Evolutionary conservation across 345 rosid species (phyloP), one percentile per base, ranked within the genome.

Genomic region (Durio zibethinus): DNA sequence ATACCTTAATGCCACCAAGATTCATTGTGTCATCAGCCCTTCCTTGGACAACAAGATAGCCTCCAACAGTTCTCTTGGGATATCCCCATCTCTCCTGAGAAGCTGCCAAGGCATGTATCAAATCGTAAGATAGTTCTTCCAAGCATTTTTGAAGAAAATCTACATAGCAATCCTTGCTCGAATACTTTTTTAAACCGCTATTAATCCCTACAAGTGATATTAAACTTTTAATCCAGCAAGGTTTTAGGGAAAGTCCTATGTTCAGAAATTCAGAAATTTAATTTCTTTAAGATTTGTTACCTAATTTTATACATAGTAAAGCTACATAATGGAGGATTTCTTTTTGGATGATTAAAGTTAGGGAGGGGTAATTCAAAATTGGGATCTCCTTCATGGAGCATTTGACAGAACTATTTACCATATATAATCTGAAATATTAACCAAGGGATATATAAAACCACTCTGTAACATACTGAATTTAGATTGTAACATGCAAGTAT

Each of bases 1-100:
- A 12, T 84, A 89, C 99, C 98, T 93, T 95, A 75, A 93, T 95
- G 63, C 99, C 99, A 61, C 98, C 97, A 66, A 95, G 94, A 79
- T 95, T 95, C 99, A 95, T 95, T 57, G 99, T 95, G 84, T 93
- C 99, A 84, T 95, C 96, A 74, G 97, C 94, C 84, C 99, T 81
- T 29, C 99, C 99, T 80, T 88, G 97, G 15, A 93, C 96, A 56
- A 80, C 12, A 40, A 67, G 85, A 76, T 86, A 92, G 79, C 98
- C 98, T 75, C 99, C 97, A 33, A 85, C 78, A 1, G 91, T 90
- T 82, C 89, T 87, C 84, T 86, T 84, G 54, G 42, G 29, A 95
- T 84, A 88, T 95, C 98, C 76, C 99, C 98, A 42, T 95, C 98
- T 79, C 98, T 89, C 85, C 99, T 90, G 14, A 95, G 97, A 4